Evolutionary conservation across 225 moss, liverwort and hornwort genomes (phyloP), one percentile per base, ranked within the genome.

Genomic region (Thuidium tamariscinum): DNA sequence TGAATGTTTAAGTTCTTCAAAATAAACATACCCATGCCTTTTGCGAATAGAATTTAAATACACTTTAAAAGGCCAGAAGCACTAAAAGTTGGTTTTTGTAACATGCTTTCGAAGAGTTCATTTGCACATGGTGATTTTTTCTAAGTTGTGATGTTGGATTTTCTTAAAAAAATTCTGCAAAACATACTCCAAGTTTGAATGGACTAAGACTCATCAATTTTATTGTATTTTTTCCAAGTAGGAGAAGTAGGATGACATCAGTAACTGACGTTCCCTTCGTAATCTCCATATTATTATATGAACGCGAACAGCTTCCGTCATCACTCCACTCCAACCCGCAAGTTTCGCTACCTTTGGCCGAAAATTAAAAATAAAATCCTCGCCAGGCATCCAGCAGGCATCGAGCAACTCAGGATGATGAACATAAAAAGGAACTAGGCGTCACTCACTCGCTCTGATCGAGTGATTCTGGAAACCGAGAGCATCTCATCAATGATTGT

Each of bases 11-110:
- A 20, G 7, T 19, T 30, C 30, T 30, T 48, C 30, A 11, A 72
- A 48, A 72, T 72, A 29, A 7, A 46, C 22, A 4, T 46, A 11
- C 1, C 29, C 4, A 44, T 0, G 0, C 1, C 27, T 11, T 30
- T 18, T 1, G n/a, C 19, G 6, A 30, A 73, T 18, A 32, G 18
- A 73, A 73, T 8, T 73, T 19, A 17, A 48, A 8, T 48, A 19
- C 11, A 10, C 18, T 49, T 21, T 22, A 8, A 21, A n/a, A n/a
- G 34, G 13, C 13, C 19, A 52, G 9, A 52, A 74, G 52, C 13
- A 22, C n/a, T 52, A 8, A n/a, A 9, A n/a, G 22, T 52, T 52
- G 22, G 13, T 74, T 49, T 29, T 7, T 20, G 34, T 32, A 49
- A 20, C 49, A 7, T 74, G 3, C 8, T 51, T 17, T 21, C 5